Evolutionary conservation across 768 basidiomycete species (phyloP), one percentile per base, ranked within the genome.

Genomic region (Lentinula lateritia): DNA sequence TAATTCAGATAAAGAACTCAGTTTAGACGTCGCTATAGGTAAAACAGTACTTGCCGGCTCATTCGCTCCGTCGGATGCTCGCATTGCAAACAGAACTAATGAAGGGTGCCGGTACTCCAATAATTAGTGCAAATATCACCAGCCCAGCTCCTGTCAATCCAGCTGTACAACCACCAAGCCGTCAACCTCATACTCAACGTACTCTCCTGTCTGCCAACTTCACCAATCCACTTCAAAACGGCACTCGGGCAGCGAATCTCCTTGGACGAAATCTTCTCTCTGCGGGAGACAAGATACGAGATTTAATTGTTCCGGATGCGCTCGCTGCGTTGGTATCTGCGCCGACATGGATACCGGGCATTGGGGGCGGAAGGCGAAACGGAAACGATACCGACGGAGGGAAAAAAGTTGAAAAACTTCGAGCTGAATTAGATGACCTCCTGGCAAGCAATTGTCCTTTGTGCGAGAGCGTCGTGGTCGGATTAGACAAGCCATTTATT

Each of bases 301-400:
- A 98, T 71, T 78, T 98, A 55, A 96, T 99, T 67, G 76, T 98
- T 7, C 97, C 97, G 12, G 97, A 98, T 68, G 91, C 94, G 3
- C 81, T 98, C 13, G 95, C 93, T 34, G 83, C 85, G 36, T 83
- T 93, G 20, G 90, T 98, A 59, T 86, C 89, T 1, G 82, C 88
- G 5, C 88, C 90, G 3, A 79, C 79, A 16, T 92, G 90, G 90
- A 87, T 92, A 65, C 87, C 90, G 20, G 83, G 85, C 35, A 86
- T 88, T 64, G 84, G 82, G 12, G 77, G 79, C 18, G 78, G 79
- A 5, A 81, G 77, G 57, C 78, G 79, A 67, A 77, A 72, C 54
- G 76, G 77, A 41, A 74, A 75, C 45, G 84, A 85, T 64, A 80
- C 78, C 63, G 80, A 79, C 53, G 80, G 77, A 41, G 82, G 81